Base-by-base conservation (phyloP, 2,329 filamentous ascomycete genomes). In the Fusarium sterilihyphosum region DNA sequence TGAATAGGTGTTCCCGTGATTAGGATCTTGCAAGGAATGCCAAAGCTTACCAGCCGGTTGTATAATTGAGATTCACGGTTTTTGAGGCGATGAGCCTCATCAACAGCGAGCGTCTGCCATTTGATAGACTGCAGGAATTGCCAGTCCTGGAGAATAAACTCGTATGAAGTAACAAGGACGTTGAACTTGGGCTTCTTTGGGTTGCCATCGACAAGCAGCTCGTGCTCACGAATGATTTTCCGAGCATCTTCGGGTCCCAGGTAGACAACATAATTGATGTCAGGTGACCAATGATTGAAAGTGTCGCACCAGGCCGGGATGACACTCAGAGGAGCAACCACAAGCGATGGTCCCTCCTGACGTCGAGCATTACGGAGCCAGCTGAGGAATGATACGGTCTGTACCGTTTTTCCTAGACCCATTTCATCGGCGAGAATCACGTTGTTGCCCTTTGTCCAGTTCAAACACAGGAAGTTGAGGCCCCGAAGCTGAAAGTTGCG, bases 231-330 rank as follows among this genome's bases (percentile, higher is more conserved):
- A 72, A 99, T 97, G 76, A 95, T 96, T 74, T 88, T 92, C 50
- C 97, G 93, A 38, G 96, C 92, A 40, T 92, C 90, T 81, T 96
- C 93, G 62, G 95, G 96, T 58, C 97, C 96, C 60, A 96, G 94
- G 83, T 99, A 99, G 61, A 98, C 94, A 66, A 99, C 94, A 82
- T 98, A 98, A 83, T 99, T 98, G 72, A 98, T 84, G 80, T 98
- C 96, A 0, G 96, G 96, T 6, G 96, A 92, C 96, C 96, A 99
- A 73, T 93, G 88, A 82, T 98, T 96, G 83, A 99, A 98, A 1
- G 96, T 99, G 80, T 99, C 96, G 52, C 94, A 96, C 96, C 96
- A 99, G 6, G 96, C 95, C 12, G 96, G 96, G 85, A 99, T 98
- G 54, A 97, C 98, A 70, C 96, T 98, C 31, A 99, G 88, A 35